Percentiles rank a stretch among this genome's conserved stretches.
These are phyloP conservation scores for Colletotrichum sp. DNA, from an alignment of 2,329 filamentous ascomycete genomes.

Conservation along the genomic window DNA sequence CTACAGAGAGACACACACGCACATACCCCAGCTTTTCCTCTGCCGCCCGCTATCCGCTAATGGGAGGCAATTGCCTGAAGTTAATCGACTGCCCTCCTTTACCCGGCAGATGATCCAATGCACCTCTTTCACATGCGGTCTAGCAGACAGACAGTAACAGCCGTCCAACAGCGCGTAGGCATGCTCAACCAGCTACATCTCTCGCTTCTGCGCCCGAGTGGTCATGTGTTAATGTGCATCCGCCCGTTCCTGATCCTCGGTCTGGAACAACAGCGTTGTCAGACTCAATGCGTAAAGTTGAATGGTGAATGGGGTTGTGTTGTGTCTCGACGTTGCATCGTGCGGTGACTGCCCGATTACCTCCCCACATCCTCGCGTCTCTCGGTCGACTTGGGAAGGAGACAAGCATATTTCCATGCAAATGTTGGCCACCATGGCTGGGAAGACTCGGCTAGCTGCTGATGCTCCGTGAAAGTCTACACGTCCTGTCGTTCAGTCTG, in stretches of 20 bases:
- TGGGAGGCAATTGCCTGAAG: slow-evolving; percentile 2
- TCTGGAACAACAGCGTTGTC: background rate
- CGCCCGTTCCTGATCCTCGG: background rate
- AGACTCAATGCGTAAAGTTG: background rate
- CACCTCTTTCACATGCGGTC: background rate
- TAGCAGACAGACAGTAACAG: background rate
- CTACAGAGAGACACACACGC: background rate
- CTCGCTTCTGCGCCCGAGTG: background rate
- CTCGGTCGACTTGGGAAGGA: background rate
- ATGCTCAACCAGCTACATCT: background rate
- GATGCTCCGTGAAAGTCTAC: background rate
- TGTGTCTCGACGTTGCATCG: background rate
- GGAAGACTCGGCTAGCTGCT: slow-evolving; percentile 4
- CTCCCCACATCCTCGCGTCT: background rate
- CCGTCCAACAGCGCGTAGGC: background rate
- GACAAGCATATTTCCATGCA: background rate
- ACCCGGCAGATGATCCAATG: slow-evolving; percentile 4
- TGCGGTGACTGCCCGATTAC: background rate
- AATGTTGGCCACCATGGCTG: background rate
- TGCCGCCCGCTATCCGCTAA: slow-evolving; percentile 15
- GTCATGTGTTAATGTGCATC: slow-evolving; percentile 1
- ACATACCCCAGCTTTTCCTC: slow-evolving; percentile 8
- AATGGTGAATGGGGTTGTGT: background rate
- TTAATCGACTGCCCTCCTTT: background rate
- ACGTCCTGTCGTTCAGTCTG: background rate